These are phyloP conservation scores for Aphelidium insulamus DNA, from an alignment of 371 early-diverging fungal species.

Conservation along the genomic window DNA sequence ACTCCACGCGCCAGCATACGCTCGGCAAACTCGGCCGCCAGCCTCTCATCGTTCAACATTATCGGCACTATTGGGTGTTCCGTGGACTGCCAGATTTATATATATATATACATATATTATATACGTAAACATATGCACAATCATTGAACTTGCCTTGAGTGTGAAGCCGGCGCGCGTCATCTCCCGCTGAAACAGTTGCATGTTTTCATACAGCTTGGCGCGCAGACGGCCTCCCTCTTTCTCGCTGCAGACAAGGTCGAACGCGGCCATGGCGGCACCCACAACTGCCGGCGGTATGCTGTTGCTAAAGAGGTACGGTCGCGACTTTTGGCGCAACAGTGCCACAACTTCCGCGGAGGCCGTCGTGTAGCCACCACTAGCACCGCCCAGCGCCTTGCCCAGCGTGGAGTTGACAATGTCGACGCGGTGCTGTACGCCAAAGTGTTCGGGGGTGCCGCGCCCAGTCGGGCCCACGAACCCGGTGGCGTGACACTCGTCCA, in stretches of 20 bases:
- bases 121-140: no score
- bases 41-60: slow-evolving; percentile 32
- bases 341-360: slow-evolving; percentile 20
- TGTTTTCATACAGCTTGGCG: slow-evolving; percentile 22
- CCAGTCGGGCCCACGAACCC: slow-evolving; percentile 32
- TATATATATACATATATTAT: no score
- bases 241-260: slow-evolving; percentile 21
- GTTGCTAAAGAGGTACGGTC: slow-evolving; percentile 39
- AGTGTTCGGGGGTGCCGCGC: slow-evolving; percentile 30
- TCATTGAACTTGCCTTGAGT: slow-evolving; percentile 9
- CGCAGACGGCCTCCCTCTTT: slow-evolving; percentile 13
- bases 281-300: slow-evolving; percentile 37
- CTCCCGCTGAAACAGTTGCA: slow-evolving; percentile 18
- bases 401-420: slow-evolving; percentile 36
- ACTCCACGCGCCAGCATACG: slow-evolving; percentile 26
- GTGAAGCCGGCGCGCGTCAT: slow-evolving; percentile 27
- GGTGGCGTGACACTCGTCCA: slow-evolving; percentile 39
- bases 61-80: slow-evolving; percentile 34
- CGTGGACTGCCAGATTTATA: no score
- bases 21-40: slow-evolving; percentile 27
- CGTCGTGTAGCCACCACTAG: slow-evolving; percentile 35
- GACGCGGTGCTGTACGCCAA: slow-evolving; percentile 24
- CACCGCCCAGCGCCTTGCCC: slow-evolving; percentile 39
- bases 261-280: slow-evolving; percentile 28
- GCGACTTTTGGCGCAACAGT: slow-evolving; percentile 24